Conservation (phyloP, 169 alveolate genomes). For the Plasmodium inui region DNA sequence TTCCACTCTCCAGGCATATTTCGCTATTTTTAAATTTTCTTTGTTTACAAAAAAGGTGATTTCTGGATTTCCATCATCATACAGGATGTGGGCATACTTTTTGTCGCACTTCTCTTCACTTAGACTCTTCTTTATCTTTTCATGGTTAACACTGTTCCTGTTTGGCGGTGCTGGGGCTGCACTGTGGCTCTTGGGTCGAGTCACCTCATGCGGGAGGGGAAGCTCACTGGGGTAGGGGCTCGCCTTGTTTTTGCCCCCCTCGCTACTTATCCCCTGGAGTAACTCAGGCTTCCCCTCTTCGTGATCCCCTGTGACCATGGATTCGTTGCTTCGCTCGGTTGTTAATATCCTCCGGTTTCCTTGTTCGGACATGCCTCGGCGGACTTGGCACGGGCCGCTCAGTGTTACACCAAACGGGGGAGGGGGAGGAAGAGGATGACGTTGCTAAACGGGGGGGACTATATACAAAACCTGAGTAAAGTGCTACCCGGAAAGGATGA, state of each 20-base stretch:
- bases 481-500: not conserved
- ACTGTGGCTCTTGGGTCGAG: not conserved
- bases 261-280: not conserved
- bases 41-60: conserved; percentile 80
- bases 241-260: not conserved
- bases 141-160: not conserved
- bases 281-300: not conserved
- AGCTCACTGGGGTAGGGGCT: not conserved
- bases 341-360: not conserved
- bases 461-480: not conserved
- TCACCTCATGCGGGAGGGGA: not conserved
- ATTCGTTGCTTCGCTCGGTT: not conserved
- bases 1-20: conserved; percentile 76
- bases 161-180: not conserved
- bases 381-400: not conserved
- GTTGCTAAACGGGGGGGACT: not conserved
- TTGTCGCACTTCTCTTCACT: conserved; percentile 7
- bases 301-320: not conserved
- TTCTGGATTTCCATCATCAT: conserved; percentile 76
- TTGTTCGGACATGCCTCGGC: conserved; percentile 2
- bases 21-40: conserved; percentile 78
- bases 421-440: not conserved
- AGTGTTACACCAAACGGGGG: not conserved
- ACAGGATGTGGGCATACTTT: not conserved
- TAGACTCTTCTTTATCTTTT: not conserved